Percentiles rank a stretch among this genome's conserved stretches.
Conservation (phyloP, 1,139 yeast genomes). For the Yamadazyma dendronema region DNA sequence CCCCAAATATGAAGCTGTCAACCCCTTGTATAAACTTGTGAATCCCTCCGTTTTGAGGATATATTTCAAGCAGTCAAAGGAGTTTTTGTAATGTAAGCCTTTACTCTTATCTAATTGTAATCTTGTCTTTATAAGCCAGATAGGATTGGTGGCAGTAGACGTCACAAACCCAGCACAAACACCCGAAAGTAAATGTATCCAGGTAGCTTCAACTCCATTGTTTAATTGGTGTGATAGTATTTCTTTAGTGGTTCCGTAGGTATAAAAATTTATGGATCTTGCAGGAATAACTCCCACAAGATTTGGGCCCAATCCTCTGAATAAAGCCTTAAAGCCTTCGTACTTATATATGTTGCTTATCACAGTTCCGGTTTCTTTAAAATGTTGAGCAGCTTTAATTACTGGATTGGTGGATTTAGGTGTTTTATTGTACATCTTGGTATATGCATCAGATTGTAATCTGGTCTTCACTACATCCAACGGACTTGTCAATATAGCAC, state of each 20-base stretch:
- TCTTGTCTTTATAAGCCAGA: conserved; percentile 95
- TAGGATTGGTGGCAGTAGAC: conserved; percentile 98
- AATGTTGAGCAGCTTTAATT: conserved; percentile 60
- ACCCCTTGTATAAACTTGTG: conserved; percentile 76
- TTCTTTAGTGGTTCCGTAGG: conserved; percentile 90
- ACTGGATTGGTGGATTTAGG: conserved; percentile 42
- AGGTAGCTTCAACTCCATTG: conserved; percentile 73
- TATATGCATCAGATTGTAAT: conserved; percentile 81
- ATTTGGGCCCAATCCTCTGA: conserved; percentile 95
- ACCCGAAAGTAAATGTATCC: conserved; percentile 88
- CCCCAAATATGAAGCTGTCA: conserved; percentile 92
- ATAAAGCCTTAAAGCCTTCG: conserved; percentile 85
- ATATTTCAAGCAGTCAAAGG: conserved; percentile 78
- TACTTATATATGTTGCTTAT: conserved; percentile 61
- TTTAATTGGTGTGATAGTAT: conserved; percentile 62
- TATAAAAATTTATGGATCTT: conserved; percentile 91
- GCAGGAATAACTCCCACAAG: conserved; percentile 99
- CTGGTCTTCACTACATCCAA: conserved; percentile 96
- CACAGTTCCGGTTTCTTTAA: conserved; percentile 78
- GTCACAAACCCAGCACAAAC: conserved; percentile 92
- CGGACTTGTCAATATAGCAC: conserved; percentile 92
- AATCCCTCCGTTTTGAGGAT: conserved; percentile 78
- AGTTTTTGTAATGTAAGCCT: conserved; percentile 69
- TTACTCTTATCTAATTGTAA: conserved; percentile 80
- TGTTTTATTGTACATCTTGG: conserved; percentile 35